Evolutionary conservation across 2,329 filamentous ascomycete species (phyloP).

Genomic region (Neofusicoccum sp.): DNA sequence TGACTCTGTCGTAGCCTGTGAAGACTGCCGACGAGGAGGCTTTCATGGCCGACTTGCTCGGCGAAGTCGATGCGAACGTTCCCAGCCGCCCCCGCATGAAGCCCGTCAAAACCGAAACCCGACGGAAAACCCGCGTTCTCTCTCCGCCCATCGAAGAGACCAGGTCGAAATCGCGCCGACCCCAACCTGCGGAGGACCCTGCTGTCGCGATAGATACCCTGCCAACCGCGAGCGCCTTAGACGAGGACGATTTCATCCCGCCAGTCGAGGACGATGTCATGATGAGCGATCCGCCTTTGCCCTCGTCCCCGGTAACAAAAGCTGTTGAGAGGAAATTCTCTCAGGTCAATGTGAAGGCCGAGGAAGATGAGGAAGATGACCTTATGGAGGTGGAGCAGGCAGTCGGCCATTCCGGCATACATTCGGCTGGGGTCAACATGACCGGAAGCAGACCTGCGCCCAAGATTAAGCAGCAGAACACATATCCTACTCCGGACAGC

Average conservation of each 20-base stretch:
- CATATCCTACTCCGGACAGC: constrained; percentile 66
- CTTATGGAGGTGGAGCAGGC: constrained; percentile 84
- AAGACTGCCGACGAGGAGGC: constrained; percentile 85
- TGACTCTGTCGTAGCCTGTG: constrained; percentile 47
- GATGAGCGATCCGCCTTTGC: constrained; percentile 77
- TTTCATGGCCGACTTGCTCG: constrained; percentile 81
- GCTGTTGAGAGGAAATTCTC: constrained; percentile 67
- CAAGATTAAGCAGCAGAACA: constrained; percentile 65
- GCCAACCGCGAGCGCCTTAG: constrained; percentile 40
- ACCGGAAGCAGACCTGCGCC: constrained; percentile 74
- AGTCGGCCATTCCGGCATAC: constrained; percentile 62
- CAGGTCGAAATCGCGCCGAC: constrained; percentile 26
- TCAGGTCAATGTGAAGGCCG: constrained; percentile 54
- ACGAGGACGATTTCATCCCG: constrained; percentile 58
- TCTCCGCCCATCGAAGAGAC: constrained; percentile 66
- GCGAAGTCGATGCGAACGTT: constrained; percentile 80
- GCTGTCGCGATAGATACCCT: constrained; percentile 43
- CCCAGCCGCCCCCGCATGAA: constrained; percentile 59
- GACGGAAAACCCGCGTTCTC: constrained; percentile 74
- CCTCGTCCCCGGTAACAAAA: constrained; percentile 82
- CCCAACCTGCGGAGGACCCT: constrained; percentile 40
- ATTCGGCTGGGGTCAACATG: constrained; percentile 75
- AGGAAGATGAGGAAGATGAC: constrained; percentile 72
- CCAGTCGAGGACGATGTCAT: constrained; percentile 62
- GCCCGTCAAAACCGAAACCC: constrained; percentile 69